A percentile compares a stretch with the other conserved stretches of the same genome.
Conservation (phyloP, 495 filamentous ascomycete genomes). For the Annulohypoxylon bovei region DNA sequence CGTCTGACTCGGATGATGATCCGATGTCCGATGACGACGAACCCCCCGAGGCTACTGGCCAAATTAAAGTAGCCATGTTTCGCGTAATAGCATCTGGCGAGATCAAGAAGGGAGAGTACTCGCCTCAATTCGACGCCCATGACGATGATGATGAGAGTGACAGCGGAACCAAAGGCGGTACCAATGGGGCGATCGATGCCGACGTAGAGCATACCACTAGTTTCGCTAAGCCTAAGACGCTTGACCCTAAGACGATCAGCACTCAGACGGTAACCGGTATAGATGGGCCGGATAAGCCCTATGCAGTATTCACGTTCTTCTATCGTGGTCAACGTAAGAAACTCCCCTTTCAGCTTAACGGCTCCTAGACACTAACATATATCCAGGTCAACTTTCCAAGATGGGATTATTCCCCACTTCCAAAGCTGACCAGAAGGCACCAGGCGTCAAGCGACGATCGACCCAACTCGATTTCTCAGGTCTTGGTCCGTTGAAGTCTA, state of each 20-base stretch:
- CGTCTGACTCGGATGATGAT: constrained; percentile 76
- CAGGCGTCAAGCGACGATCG: constrained; percentile 74
- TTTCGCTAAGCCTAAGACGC: constrained; percentile 95
- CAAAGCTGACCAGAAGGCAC: constrained; percentile 66
- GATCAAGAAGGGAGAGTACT: constrained; percentile 97
- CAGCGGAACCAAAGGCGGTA: constrained; percentile 53
- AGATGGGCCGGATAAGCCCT: constrained; percentile 92
- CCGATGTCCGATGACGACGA: constrained; percentile 90
- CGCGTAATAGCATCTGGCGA: constrained; percentile 95
- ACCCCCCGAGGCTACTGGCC: constrained; percentile 90
- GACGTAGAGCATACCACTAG: constrained; percentile 98
- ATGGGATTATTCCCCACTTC: constrained; percentile 82
- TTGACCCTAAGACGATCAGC: constrained; percentile 96
- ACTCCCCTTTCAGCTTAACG: constrained; percentile 7
- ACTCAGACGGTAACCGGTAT: constrained; percentile 99
- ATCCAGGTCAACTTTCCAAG: constrained; percentile 85
- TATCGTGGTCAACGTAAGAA: constrained; percentile 93
- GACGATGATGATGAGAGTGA: constrained; percentile 84
- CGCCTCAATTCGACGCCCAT: constrained; percentile 96
- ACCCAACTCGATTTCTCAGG: constrained; percentile 82
- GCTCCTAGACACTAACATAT: constrained; percentile 33
- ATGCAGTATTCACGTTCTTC: constrained; percentile 97
- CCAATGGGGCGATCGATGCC: constrained; percentile 56
- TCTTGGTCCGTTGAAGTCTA: constrained; percentile 83
- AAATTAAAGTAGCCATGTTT: constrained; percentile 98